phyloP scores from a whole-genome alignment of 805 yeast species.

The Suhomyces kilbournensis region DNA sequence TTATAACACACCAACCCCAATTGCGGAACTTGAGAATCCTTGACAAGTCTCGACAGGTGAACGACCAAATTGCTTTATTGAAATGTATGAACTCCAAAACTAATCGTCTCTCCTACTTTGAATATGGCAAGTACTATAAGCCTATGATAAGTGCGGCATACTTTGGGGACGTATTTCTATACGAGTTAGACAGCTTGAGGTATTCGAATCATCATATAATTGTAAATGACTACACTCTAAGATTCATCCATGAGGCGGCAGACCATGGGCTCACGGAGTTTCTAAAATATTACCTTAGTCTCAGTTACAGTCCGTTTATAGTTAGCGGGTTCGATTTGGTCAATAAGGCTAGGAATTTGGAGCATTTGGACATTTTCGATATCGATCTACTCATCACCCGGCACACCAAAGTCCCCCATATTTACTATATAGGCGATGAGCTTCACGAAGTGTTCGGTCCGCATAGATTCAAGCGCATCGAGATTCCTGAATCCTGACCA shows the following conservation, averaged over 20 bases:
- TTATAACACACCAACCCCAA: conserved; percentile 10
- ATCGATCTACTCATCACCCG: background rate
- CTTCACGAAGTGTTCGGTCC: background rate
- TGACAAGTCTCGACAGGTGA: conserved; percentile 16
- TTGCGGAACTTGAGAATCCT: conserved; percentile 11
- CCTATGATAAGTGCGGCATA: conserved; percentile 1
- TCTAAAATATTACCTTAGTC: conserved; percentile 9
- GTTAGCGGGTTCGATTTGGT: conserved; percentile 6
- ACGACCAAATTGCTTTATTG: conserved; percentile 12
- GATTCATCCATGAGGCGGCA: conserved; percentile 7
- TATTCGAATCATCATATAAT: background rate
- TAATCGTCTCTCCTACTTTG: conserved; percentile 8
- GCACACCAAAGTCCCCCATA: background rate
- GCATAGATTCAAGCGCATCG: background rate
- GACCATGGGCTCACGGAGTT: conserved; percentile 8
- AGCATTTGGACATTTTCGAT: conserved; percentile 1
- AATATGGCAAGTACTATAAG: conserved; percentile 12
- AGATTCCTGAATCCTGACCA: background rate
- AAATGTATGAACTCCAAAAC: conserved; percentile 11
- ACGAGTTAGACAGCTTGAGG: conserved; percentile 2
- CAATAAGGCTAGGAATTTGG: background rate
- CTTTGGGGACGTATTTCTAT: conserved; percentile 6
- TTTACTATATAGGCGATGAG: background rate
- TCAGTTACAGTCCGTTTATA: conserved; percentile 11
- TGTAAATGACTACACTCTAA: conserved; percentile 8